Conservation (phyloP, 768 basidiomycete species). For the Tremella mesenterica region DNA sequence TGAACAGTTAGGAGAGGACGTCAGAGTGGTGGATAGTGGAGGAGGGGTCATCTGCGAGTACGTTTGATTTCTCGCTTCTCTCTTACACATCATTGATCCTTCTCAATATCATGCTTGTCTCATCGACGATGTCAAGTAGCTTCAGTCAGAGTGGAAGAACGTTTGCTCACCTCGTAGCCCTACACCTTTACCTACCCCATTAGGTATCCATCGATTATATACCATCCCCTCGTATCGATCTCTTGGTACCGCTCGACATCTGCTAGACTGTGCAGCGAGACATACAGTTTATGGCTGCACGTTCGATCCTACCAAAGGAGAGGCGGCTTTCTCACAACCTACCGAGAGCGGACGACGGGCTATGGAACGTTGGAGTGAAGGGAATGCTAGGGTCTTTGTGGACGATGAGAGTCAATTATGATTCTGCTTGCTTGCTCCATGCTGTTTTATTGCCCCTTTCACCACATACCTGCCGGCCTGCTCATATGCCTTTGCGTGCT, state of each 20-base stretch:
- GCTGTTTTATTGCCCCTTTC: too few species aligned
- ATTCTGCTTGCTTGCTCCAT: too few species aligned
- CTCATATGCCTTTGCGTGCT: too few species aligned
- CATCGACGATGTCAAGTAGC: too few species aligned
- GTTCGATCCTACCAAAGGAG: slow-evolving; percentile 23
- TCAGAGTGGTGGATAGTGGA: slow-evolving; percentile 17
- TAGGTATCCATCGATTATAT: slow-evolving; percentile 42
- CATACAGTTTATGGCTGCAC: slow-evolving; percentile 36
- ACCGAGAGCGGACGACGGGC: slow-evolving; percentile 34
- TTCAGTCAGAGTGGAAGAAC: too few species aligned
- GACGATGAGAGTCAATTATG: slow-evolving; percentile 41
- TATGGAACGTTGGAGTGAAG: slow-evolving; percentile 40
- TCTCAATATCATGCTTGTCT: too few species aligned
- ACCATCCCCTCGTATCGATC: slow-evolving; percentile 35
- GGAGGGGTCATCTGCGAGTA: slow-evolving; percentile 39
- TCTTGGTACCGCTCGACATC: slow-evolving; percentile 16
- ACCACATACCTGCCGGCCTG: too few species aligned
- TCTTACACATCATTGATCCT: too few species aligned
- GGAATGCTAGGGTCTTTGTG: slow-evolving; percentile 38
- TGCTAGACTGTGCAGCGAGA: slow-evolving; percentile 29
- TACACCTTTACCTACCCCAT: slow-evolving; percentile 24
- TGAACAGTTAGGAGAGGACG: slow-evolving; percentile 1
- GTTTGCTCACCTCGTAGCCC: slow-evolving; percentile 12
- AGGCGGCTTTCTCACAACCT: slow-evolving; percentile 42
- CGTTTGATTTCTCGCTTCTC: too few species aligned